Evolutionary conservation across 495 filamentous ascomycete species (phyloP).

Genomic region (Aspergillus leporis): DNA sequence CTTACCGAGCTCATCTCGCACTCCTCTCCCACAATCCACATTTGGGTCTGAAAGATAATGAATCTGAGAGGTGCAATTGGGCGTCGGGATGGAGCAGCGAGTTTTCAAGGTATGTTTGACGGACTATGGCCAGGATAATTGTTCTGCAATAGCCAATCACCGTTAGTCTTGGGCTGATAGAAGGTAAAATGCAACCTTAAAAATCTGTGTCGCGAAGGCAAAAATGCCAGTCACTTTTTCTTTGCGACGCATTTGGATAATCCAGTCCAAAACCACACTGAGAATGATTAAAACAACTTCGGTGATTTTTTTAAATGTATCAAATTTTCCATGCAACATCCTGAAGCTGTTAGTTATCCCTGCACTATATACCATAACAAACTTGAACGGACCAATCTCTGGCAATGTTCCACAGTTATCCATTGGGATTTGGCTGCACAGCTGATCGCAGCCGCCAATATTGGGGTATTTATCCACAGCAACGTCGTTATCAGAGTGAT

Average conservation of each 20-base stretch:
- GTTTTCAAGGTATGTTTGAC: neutral
- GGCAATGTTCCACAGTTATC: neutral
- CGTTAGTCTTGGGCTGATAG: too few species aligned
- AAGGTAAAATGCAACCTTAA: too few species aligned
- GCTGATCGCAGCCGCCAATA: neutral
- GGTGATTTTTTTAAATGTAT: neutral
- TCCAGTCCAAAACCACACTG: constrained; percentile 36
- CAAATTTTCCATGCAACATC: constrained; percentile 3
- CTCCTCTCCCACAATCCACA: neutral
- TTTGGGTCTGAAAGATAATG: neutral
- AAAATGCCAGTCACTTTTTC: constrained; percentile 35
- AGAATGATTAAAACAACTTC: constrained; percentile 17
- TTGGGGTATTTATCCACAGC: neutral
- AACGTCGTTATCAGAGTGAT: neutral
- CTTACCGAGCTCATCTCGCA: neutral
- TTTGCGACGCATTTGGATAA: constrained; percentile 31
- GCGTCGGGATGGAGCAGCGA: neutral
- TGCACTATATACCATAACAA: neutral
- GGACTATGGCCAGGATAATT: neutral
- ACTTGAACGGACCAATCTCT: neutral
- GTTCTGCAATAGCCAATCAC: neutral
- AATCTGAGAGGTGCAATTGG: neutral
- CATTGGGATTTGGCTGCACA: neutral
- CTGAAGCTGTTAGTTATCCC: neutral
- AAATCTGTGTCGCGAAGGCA: constrained; percentile 37